Percentiles rank a stretch among this genome's conserved stretches.
Conservation (phyloP, 306 rosid genomes). For the Trifolium repens region DNA sequence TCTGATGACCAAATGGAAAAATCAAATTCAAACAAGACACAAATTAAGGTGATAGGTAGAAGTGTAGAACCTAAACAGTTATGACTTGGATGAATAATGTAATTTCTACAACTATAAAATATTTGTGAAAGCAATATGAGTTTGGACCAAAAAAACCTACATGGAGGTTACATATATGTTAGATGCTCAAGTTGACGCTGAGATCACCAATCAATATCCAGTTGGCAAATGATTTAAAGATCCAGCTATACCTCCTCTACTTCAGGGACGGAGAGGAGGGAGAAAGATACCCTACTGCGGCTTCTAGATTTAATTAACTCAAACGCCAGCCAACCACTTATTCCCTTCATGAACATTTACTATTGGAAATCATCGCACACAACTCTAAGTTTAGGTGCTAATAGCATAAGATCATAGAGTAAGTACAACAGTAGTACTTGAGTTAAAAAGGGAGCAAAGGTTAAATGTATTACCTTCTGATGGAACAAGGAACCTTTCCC, state of each 20-base stretch:
- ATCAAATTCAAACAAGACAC: no score
- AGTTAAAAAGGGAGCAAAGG: constrained; percentile 1
- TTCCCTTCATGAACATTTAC: constrained; percentile 27
- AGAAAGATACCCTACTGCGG: neutral
- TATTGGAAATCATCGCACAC: neutral
- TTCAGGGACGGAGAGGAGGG: constrained; percentile 3
- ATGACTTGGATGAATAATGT: no score
- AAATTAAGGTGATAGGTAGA: no score
- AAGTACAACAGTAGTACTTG: constrained; percentile 1
- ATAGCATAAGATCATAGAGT: constrained; percentile 14
- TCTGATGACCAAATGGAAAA: no score
- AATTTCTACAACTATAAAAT: no score
- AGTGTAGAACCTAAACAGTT: no score
- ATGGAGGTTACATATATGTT: neutral
- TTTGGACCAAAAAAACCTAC: no score
- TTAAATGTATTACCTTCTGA: constrained; percentile 66
- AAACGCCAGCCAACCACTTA: constrained; percentile 11
- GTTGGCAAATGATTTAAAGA: constrained; percentile 21
- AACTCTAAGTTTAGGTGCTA: constrained; percentile 24
- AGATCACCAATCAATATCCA: constrained; percentile 2
- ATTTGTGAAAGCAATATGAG: no score
- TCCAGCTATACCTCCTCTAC: constrained; percentile 22
- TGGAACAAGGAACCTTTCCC: constrained; percentile 77
- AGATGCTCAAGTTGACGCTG: constrained; percentile 5
- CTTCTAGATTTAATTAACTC: constrained; percentile 19